These are phyloP conservation scores for Viridothelium virens DNA, from an alignment of 495 filamentous ascomycete genomes.

Conservation along the genomic window DNA sequence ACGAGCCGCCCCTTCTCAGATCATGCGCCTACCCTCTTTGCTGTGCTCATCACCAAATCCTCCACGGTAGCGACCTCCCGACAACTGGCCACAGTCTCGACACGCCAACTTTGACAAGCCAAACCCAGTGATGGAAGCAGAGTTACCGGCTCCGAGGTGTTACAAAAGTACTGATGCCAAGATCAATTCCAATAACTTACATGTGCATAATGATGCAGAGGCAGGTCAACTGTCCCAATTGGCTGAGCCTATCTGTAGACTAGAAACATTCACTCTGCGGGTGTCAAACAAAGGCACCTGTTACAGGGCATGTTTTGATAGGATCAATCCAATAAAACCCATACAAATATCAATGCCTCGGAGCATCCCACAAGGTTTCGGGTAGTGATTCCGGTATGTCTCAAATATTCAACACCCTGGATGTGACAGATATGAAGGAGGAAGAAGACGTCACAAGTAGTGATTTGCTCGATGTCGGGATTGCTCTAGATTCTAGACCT, in stretches of 20 bases:
- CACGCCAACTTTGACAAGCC: not conserved
- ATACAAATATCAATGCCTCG: not conserved
- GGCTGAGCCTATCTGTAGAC: not conserved
- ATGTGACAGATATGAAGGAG: not conserved
- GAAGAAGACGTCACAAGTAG: not conserved
- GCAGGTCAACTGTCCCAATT: not conserved
- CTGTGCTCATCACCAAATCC: not conserved
- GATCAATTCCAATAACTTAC: not conserved
- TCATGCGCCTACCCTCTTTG: not conserved
- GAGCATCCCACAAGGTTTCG: not conserved
- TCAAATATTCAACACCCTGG: not conserved
- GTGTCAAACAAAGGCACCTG: not conserved
- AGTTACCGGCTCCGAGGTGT: not conserved
- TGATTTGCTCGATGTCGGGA: not conserved
- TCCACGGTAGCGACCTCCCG: not conserved
- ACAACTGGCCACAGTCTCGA: not conserved
- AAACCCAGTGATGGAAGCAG: not conserved
- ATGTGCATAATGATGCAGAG: not conserved
- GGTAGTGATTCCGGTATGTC: not conserved
- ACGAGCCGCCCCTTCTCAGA: not conserved
- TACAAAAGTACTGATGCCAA: not conserved
- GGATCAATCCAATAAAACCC: not conserved
- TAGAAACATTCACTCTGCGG: not conserved
- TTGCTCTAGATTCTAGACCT: not conserved
- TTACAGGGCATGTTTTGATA: not conserved